phyloP scores from a whole-genome alignment of 179 eudicot genomes.

The Spinacia oleracea region DNA sequence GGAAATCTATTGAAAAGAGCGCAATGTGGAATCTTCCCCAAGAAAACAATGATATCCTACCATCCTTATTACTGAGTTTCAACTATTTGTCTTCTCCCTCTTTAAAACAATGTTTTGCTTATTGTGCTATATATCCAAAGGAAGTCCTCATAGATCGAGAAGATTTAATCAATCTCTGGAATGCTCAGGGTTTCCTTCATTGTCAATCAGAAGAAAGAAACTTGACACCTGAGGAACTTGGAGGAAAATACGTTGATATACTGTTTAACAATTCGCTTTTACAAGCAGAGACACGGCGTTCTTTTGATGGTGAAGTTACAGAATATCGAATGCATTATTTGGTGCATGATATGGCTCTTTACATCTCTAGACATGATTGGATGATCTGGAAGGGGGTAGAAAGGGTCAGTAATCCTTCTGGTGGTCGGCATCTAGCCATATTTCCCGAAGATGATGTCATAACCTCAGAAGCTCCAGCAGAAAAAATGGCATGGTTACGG shows the following conservation, averaged over 20 bases:
- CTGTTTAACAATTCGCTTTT: slow-evolving; percentile 26
- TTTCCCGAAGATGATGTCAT: background rate
- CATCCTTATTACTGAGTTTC: slow-evolving; percentile 31
- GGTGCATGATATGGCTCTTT: slow-evolving; percentile 37
- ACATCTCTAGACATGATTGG: slow-evolving; percentile 27
- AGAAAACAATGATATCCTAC: slow-evolving; percentile 21
- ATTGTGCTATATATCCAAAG: slow-evolving; percentile 29
- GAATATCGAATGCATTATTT: slow-evolving; percentile 29
- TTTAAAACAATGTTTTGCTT: slow-evolving; percentile 39
- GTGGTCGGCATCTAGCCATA: slow-evolving; percentile 25
- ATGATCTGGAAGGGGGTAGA: slow-evolving; percentile 20
- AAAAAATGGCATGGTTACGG: slow-evolving; percentile 9
- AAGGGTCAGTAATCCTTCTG: background rate
- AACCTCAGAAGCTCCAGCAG: slow-evolving; percentile 8
- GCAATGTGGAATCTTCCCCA: slow-evolving; percentile 28
- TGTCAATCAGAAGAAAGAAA: slow-evolving; percentile 13
- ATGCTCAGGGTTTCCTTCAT: slow-evolving; percentile 32
- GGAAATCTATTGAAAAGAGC: slow-evolving; percentile 31
- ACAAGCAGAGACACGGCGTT: slow-evolving; percentile 11
- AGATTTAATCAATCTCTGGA: slow-evolving; percentile 33
- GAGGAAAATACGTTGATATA: slow-evolving; percentile 15
- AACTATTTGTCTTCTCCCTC: slow-evolving; percentile 26
- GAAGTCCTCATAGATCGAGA: slow-evolving; percentile 16
- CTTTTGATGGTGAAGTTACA: slow-evolving; percentile 1
- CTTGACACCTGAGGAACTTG: slow-evolving; percentile 27